These are phyloP conservation scores for Neohortaea acidophila DNA, from an alignment of 495 filamentous ascomycete genomes.

Conservation along the genomic window DNA sequence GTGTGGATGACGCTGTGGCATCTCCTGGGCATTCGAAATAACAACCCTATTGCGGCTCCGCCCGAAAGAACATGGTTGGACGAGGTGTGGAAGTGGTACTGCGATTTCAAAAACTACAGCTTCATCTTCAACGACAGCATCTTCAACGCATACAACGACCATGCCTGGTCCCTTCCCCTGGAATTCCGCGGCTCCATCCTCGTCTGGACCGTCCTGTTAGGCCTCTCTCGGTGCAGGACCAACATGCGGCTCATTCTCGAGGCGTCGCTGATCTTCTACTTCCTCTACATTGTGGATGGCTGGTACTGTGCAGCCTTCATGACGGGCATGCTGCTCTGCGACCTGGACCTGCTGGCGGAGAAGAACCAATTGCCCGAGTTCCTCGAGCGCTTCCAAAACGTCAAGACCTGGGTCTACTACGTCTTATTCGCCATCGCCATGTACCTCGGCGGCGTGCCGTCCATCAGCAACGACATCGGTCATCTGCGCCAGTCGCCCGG, in stretches of 20 bases:
- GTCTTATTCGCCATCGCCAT: constrained; percentile 29
- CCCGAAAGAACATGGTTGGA: constrained; percentile 26
- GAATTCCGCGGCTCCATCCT: constrained; percentile 17
- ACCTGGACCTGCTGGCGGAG: constrained; percentile 32
- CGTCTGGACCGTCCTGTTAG: constrained; percentile 10
- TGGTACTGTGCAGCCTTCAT: constrained; percentile 31
- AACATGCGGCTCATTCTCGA: constrained; percentile 9
- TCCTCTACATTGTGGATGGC: constrained; percentile 35
- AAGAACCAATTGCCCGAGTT: constrained; percentile 29
- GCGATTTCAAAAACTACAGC: constrained; percentile 44
- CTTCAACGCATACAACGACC: constrained; percentile 32
- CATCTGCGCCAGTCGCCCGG: constrained; percentile 27
- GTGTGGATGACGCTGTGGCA: constrained; percentile 36
- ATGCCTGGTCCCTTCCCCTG: constrained; percentile 16
- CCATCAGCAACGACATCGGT: constrained; percentile 23
- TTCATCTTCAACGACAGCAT: constrained; percentile 39
- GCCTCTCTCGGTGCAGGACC: constrained; percentile 6
- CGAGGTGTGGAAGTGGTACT: constrained; percentile 41
- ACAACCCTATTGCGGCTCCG: constrained; percentile 11
- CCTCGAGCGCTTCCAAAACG: constrained; percentile 22
- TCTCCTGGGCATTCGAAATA: constrained; percentile 31
- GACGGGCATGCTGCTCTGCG: constrained; percentile 34
- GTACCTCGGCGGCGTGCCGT: constrained; percentile 33
- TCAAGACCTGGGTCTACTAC: constrained; percentile 33
- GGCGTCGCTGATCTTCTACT: constrained; percentile 26